phyloP scores from a whole-genome alignment of 352 stramenopile species.

The Globisporangium polare region DNA sequence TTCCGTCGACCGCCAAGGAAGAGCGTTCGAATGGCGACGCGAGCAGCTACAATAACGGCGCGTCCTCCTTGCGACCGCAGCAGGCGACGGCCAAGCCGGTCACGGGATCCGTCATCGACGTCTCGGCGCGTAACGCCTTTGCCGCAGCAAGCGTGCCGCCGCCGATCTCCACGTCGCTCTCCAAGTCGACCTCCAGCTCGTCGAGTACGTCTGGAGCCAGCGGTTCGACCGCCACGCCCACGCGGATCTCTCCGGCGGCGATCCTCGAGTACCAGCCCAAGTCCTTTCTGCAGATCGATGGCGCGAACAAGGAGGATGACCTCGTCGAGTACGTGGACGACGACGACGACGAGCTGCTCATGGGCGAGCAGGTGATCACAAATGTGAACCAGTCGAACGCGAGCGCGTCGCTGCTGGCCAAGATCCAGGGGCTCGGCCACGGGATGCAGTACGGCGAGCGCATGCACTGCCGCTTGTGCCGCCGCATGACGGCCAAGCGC shows the following conservation, averaged over 20 bases:
- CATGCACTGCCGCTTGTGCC: slow-evolving; percentile 58
- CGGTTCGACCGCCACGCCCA: slow-evolving; percentile 6
- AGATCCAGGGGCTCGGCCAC: slow-evolving; percentile 69
- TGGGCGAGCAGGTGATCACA: slow-evolving; percentile 63
- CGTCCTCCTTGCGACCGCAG: not conserved
- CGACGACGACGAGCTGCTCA: slow-evolving; percentile 58
- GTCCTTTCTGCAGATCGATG: slow-evolving; percentile 58
- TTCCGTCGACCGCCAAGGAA: slow-evolving; percentile 48
- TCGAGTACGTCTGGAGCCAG: slow-evolving; percentile 9
- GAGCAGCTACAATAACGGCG: slow-evolving; percentile 1
- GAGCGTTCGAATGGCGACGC: slow-evolving; percentile 10
- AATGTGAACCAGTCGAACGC: slow-evolving; percentile 69
- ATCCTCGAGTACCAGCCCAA: slow-evolving; percentile 77
- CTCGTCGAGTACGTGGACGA: slow-evolving; percentile 62
- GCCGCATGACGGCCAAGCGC: slow-evolving; percentile 73
- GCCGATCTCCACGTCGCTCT: slow-evolving; percentile 1
- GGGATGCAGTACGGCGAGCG: slow-evolving; percentile 71
- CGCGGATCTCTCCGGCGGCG: slow-evolving; percentile 25
- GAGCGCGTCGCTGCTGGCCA: slow-evolving; percentile 64
- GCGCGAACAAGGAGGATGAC: slow-evolving; percentile 42
- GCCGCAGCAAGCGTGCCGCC: slow-evolving; percentile 9
- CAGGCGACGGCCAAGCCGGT: slow-evolving; percentile 14
- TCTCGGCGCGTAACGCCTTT: slow-evolving; percentile 17
- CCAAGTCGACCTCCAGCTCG: slow-evolving; percentile 7
- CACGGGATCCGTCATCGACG: slow-evolving; percentile 9